Evolutionary conservation across 805 yeast species (phyloP).

Genomic region (Phaffomyces thermotolerans): DNA sequence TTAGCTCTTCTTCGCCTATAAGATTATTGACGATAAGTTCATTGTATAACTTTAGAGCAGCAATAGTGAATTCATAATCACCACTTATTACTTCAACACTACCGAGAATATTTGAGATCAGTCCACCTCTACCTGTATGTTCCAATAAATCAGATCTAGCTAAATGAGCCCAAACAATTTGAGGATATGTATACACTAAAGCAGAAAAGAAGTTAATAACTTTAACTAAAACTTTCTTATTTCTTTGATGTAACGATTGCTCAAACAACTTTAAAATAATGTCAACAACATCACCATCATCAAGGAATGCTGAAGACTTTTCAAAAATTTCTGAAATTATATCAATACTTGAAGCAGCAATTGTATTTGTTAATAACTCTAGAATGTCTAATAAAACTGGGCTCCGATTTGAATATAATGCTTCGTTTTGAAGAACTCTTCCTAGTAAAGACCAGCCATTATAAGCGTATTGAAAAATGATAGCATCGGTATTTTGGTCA

Average conservation of each 20-base stretch:
- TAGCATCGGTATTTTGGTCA: slow-evolving; percentile 31
- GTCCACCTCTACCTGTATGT: slow-evolving; percentile 56
- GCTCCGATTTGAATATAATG: slow-evolving; percentile 28
- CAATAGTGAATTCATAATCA: slow-evolving; percentile 54
- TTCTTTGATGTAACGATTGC: slow-evolving; percentile 52
- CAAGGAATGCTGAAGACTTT: slow-evolving; percentile 35
- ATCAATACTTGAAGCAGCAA: slow-evolving; percentile 32
- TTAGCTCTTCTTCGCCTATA: slow-evolving; percentile 29
- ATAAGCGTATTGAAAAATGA: slow-evolving; percentile 64
- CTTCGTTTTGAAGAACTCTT: slow-evolving; percentile 59
- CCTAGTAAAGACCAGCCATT: slow-evolving; percentile 90
- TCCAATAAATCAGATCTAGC: slow-evolving; percentile 60
- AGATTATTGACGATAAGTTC: slow-evolving; percentile 46
- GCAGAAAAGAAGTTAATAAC: slow-evolving; percentile 44
- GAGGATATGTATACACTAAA: slow-evolving; percentile 43
- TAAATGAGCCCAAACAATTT: slow-evolving; percentile 74
- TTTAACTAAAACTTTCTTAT: slow-evolving; percentile 36
- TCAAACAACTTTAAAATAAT: slow-evolving; percentile 62
- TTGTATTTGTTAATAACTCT: slow-evolving; percentile 41
- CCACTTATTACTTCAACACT: slow-evolving; percentile 67
- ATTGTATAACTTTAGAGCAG: slow-evolving; percentile 49
- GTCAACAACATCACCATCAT: slow-evolving; percentile 54
- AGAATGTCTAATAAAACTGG: slow-evolving; percentile 42
- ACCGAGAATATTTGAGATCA: slow-evolving; percentile 54
- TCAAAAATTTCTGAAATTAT: slow-evolving; percentile 34